phyloP scores from a whole-genome alignment of 306 rosid species.

The Purshia tridentata region DNA sequence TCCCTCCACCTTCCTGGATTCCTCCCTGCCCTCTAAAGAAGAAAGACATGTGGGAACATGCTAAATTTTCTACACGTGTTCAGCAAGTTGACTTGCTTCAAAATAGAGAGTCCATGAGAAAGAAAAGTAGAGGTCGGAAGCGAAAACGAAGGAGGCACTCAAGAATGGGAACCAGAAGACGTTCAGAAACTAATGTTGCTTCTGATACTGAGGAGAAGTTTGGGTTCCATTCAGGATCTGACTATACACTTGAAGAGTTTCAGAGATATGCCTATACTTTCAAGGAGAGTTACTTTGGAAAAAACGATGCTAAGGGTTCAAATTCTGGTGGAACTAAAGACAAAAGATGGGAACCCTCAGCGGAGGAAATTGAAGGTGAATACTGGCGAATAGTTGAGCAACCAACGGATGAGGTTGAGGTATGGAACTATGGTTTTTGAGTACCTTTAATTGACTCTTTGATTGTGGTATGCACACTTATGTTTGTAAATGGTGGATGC shows the following conservation, averaged over 20 bases:
- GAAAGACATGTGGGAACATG: constrained; percentile 66
- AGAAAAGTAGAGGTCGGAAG: constrained; percentile 75
- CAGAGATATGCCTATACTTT: constrained; percentile 58
- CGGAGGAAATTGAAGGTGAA: constrained; percentile 91
- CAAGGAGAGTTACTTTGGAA: constrained; percentile 70
- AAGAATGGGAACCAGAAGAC: constrained; percentile 55
- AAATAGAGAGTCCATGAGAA: constrained; percentile 93
- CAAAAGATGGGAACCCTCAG: constrained; percentile 54
- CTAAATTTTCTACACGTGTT: constrained; percentile 77
- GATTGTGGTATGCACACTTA: neutral
- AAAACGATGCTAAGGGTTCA: constrained; percentile 37
- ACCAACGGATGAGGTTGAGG: constrained; percentile 94
- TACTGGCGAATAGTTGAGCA: constrained; percentile 92
- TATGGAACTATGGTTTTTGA: constrained; percentile 27
- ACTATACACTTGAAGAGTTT: constrained; percentile 68
- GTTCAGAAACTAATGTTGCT: constrained; percentile 51
- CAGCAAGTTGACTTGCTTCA: constrained; percentile 93
- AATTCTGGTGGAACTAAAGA: constrained; percentile 28
- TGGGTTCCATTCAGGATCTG: constrained; percentile 80
- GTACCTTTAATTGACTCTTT: constrained; percentile 9
- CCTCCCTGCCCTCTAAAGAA: constrained; percentile 95
- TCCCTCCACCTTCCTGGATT: constrained; percentile 84
- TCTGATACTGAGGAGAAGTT: constrained; percentile 67
- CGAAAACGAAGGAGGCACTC: constrained; percentile 65
- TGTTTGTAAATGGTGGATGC: constrained; percentile 15